Percentiles rank a stretch among this genome's conserved stretches.
Evolutionary conservation across 2,329 filamentous ascomycete genomes (phyloP).

Genomic region (Xylariomycetidae sp.): DNA sequence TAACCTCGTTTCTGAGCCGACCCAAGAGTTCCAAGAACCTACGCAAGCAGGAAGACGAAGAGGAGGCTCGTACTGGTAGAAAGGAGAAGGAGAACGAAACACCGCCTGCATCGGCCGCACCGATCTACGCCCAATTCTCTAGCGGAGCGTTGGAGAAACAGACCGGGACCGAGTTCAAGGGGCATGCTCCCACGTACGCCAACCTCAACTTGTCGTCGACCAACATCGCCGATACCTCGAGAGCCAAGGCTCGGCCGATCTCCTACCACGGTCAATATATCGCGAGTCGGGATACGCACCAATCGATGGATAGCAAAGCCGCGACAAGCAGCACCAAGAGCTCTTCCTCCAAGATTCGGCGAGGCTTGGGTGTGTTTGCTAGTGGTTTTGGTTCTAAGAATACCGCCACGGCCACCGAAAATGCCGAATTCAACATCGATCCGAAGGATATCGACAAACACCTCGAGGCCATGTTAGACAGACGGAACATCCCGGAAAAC

Average conservation of each 20-base stretch:
- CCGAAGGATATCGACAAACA: constrained; percentile 51
- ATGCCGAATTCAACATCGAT: constrained; percentile 46
- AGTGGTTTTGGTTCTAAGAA: constrained; percentile 33
- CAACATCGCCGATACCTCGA: constrained; percentile 13
- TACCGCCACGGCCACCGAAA: constrained; percentile 32
- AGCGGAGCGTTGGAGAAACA: constrained; percentile 29
- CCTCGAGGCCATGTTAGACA: constrained; percentile 64
- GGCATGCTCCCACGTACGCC: constrained; percentile 2
- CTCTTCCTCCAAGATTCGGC: constrained; percentile 32
- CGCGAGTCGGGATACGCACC: constrained; percentile 14
- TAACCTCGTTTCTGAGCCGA: constrained; percentile 69
- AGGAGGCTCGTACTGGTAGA: constrained; percentile 40
- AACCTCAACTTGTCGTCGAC: constrained; percentile 14
- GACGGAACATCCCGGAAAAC: constrained; percentile 88
- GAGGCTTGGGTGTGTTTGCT: constrained; percentile 35
- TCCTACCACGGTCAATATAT: constrained; percentile 40
- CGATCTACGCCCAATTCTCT: constrained; percentile 76
- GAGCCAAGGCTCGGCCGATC: constrained; percentile 40
- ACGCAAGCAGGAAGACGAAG: constrained; percentile 44
- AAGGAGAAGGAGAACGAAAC: constrained; percentile 80
- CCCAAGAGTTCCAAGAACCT: constrained; percentile 67
- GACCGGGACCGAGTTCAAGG: constrained; percentile 9
- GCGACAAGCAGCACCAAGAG: constrained; percentile 15
- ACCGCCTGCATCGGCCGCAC: constrained; percentile 53
- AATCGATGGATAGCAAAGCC: constrained; percentile 11